Conservation (phyloP, 768 basidiomycete species). For the Dentipellis sp. region DNA sequence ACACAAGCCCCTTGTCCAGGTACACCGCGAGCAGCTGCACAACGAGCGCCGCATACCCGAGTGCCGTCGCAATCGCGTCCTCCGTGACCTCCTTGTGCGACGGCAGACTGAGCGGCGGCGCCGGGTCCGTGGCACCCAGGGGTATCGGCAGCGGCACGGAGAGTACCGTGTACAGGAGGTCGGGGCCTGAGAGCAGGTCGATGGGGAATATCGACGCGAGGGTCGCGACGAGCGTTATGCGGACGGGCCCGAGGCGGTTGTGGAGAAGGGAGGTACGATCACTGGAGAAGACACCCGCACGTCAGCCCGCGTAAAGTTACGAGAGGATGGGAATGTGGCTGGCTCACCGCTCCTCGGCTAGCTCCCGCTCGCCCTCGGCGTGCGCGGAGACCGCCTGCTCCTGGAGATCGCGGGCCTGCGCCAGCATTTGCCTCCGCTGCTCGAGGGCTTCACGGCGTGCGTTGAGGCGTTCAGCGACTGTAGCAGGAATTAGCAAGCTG, state of each 20-base stretch:
- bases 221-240: slow-evolving; percentile 57
- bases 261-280: slow-evolving; percentile 24
- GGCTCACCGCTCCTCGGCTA: slow-evolving; percentile 24
- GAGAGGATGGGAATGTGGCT: slow-evolving; percentile 3
- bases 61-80: slow-evolving; percentile 77
- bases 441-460: slow-evolving; percentile 25
- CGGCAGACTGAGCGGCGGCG: slow-evolving; percentile 66
- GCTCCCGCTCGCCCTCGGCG: slow-evolving; percentile 16
- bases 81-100: slow-evolving; percentile 71
- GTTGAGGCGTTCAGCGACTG: slow-evolving; percentile 36
- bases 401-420: neutral
- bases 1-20: slow-evolving; percentile 65
- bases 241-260: slow-evolving; percentile 39
- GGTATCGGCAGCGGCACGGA: slow-evolving; percentile 89
- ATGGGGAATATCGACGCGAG: slow-evolving; percentile 84
- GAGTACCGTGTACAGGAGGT: slow-evolving; percentile 85
- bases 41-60: slow-evolving; percentile 86
- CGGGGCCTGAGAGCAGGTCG: slow-evolving; percentile 71
- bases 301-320: neutral
- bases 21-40: slow-evolving; percentile 78
- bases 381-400: neutral
- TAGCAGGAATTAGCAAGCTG: slow-evolving; percentile 1
- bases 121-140: slow-evolving; percentile 60
- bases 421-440: neutral
- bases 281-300: neutral